phyloP scores from a whole-genome alignment of 164 flowering plant genomes.

The Chloranthus sessilifolius region DNA sequence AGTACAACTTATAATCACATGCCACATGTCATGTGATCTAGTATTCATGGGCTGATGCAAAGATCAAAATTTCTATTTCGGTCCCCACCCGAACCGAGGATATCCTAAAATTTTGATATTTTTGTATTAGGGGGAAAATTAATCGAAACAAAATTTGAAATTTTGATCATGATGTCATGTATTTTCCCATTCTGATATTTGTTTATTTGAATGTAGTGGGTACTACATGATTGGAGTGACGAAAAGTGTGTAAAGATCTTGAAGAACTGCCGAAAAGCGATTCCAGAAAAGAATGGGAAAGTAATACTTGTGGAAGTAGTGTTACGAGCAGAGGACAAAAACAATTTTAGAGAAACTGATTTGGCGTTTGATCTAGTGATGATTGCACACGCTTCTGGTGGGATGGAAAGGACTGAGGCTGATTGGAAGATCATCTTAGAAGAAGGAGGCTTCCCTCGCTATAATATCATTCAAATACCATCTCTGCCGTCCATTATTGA shows the following conservation, averaged over 20 bases:
- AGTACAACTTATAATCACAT: too few relatives aligned
- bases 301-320: constrained; percentile 35
- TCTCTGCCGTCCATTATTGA: constrained; percentile 10
- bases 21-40: too few relatives aligned
- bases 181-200: too few relatives aligned
- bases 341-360: not conserved
- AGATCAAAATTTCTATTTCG: too few relatives aligned
- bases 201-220: too few relatives aligned
- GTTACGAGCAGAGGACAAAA: constrained; percentile 11
- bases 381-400: constrained; percentile 10
- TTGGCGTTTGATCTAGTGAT: constrained; percentile 11
- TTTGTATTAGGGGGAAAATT: too few relatives aligned
- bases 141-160: too few relatives aligned
- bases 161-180: too few relatives aligned
- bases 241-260: constrained; percentile 31
- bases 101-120: too few relatives aligned
- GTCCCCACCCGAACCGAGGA: too few relatives aligned
- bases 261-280: constrained; percentile 32
- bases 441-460: constrained; percentile 6
- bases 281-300: constrained; percentile 28
- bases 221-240: constrained; percentile 31
- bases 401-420: constrained; percentile 11
- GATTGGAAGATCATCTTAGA: constrained; percentile 8
- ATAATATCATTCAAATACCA: constrained; percentile 4
- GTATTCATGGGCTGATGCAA: too few relatives aligned